Conservation (phyloP, 768 basidiomycete genomes). For the Boletellus sp. region DNA sequence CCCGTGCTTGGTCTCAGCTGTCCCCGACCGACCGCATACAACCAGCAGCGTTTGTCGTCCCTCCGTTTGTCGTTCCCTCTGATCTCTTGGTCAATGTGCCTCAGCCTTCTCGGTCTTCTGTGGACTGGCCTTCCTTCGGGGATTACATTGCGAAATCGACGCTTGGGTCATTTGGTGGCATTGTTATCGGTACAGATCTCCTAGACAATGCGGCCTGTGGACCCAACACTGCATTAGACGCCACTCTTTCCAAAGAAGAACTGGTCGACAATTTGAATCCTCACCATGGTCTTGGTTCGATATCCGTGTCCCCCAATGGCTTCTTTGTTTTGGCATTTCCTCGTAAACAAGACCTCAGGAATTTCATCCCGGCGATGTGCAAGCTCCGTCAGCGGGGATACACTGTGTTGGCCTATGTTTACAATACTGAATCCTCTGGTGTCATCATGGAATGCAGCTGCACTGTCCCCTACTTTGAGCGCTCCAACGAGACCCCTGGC, state of each 20-base stretch:
- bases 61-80: constrained; percentile 54
- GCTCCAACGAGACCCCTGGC: constrained; percentile 4
- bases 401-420: constrained; percentile 31
- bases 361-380: constrained; percentile 36
- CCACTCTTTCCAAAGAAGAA: background rate
- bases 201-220: background rate
- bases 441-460: constrained; percentile 14
- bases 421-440: constrained; percentile 12
- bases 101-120: constrained; percentile 11
- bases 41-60: constrained; percentile 50
- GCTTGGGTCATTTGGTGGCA: constrained; percentile 36
- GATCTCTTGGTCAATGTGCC: constrained; percentile 21
- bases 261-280: background rate
- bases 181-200: constrained; percentile 28
- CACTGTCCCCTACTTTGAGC: constrained; percentile 15
- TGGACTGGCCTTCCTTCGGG: constrained; percentile 26
- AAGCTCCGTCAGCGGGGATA: constrained; percentile 31
- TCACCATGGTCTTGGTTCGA: background rate
- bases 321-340: constrained; percentile 37
- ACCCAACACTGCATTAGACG: background rate
- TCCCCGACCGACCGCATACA: constrained; percentile 30
- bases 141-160: constrained; percentile 27
- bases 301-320: constrained; percentile 11
- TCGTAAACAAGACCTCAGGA: constrained; percentile 30
- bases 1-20: constrained; percentile 31